Base-by-base conservation (phyloP, 106 monocot genomes). In the Alisma plantagoaquatica region DNA sequence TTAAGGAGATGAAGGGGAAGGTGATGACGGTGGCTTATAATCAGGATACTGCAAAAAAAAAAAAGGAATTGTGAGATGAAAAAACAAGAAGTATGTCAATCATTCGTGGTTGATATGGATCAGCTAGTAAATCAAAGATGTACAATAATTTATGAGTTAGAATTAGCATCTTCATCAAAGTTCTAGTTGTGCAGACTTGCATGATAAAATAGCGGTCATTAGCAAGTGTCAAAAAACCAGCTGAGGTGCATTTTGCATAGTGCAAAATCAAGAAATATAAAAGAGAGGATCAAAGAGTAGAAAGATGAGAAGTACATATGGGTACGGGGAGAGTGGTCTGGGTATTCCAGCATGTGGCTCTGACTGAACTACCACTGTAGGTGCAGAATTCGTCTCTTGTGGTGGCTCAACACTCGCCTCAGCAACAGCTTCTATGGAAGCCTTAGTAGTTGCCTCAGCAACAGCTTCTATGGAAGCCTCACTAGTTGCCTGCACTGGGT, bases 251-350 rank as follows among this genome's bases (percentile, higher is more conserved):
- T 11, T 32, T 33, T 55, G 32, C 33, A 33, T 3, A 35, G 0
- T 20, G 0, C 20, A 41, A 17, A 6, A 56, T 18, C 7, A 20
- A 33, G 15, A 27, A 3, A 27, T 1, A 43, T 17, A 24, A 31
- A 43, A 43, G 23, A 28, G 1, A 2, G 10, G 26, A 17, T 26
- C 2, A 29, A 18, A 43, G 33, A 32, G 1, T 19, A 46, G 33
- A 51, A 26, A 33, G 28, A 23, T 49, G 41, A 43, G 53, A n/a
- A 31, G 59, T 64, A 83, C 83, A 54, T 51, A 60, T 53, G 83
- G 77, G 18, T 66, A 83, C 7, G 83, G 83, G 25, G 83, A 83
- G 27, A 77, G 83, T 28, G 74, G 54, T 57, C 59, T 70, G 10
- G 70, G 26, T 0, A 16, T n/a, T 41, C 17, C 25, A 47, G 73